phyloP scores from a whole-genome alignment of 2,329 filamentous ascomycete species.

The Lasiodiplodia theobromae region DNA sequence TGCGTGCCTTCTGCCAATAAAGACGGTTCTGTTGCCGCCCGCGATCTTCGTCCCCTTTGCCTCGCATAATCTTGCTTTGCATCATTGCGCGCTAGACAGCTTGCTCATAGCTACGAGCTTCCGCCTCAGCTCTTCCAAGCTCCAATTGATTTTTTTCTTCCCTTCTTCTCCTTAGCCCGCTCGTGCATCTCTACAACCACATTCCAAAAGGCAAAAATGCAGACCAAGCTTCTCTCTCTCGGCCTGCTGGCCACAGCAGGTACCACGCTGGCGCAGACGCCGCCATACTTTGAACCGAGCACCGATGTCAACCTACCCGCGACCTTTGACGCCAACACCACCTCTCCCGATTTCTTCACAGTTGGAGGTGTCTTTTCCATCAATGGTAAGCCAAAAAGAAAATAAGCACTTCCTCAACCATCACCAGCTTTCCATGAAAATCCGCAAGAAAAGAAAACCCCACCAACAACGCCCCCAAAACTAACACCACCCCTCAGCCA shows the following conservation, averaged over 20 bases:
- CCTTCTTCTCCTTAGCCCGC: too few species aligned
- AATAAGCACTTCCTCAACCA: neutral
- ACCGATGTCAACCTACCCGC: constrained; percentile 10
- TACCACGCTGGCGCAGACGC: constrained; percentile 21
- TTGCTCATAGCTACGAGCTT: neutral
- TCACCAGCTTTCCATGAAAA: too few species aligned
- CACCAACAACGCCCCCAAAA: neutral
- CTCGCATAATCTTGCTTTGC: neutral
- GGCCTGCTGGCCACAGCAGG: constrained; percentile 7
- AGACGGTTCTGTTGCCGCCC: constrained; percentile 5
- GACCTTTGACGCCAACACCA: constrained; percentile 25
- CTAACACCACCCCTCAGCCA: neutral
- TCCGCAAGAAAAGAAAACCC: neutral
- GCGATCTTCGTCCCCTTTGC: neutral
- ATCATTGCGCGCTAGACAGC: neutral
- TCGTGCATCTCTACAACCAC: neutral
- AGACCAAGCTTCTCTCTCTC: neutral
- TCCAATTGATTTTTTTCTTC: neutral
- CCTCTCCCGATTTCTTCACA: constrained; percentile 20
- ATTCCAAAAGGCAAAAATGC: neutral
- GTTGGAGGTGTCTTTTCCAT: constrained; percentile 17
- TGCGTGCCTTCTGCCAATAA: constrained; percentile 7
- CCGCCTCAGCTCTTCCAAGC: neutral
- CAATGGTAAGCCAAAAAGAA: neutral
- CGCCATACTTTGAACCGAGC: constrained; percentile 22